Percentiles rank a stretch among this genome's conserved stretches.
Conservation (phyloP, 2,329 filamentous ascomycete genomes). For the Aspergillus pseudoterreus region DNA sequence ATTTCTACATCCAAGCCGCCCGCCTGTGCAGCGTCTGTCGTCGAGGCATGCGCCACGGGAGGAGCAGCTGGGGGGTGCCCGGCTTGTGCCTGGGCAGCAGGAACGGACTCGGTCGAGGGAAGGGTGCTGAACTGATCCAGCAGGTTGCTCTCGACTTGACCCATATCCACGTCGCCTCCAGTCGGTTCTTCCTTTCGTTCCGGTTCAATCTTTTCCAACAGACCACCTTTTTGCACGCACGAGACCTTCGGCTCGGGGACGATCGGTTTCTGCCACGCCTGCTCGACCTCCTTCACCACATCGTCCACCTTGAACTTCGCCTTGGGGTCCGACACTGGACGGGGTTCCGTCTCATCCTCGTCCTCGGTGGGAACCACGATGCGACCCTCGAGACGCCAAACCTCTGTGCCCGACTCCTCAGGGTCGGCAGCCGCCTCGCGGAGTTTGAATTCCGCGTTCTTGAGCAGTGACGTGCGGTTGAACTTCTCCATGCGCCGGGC, state of each 20-base stretch:
- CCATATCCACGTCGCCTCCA: slow-evolving; percentile 34
- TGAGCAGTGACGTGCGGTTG: slow-evolving; percentile 65
- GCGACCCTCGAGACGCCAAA: slow-evolving; percentile 62
- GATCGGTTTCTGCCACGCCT: slow-evolving; percentile 64
- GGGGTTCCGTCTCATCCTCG: slow-evolving; percentile 28
- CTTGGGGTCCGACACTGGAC: slow-evolving; percentile 39
- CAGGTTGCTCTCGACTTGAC: slow-evolving; percentile 26
- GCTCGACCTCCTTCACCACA: slow-evolving; percentile 71
- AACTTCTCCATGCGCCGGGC: slow-evolving; percentile 70
- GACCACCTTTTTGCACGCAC: slow-evolving; percentile 74
- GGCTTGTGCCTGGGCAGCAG: slow-evolving; percentile 47
- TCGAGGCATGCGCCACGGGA: slow-evolving; percentile 8
- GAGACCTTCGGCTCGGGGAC: slow-evolving; percentile 61
- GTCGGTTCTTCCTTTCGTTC: slow-evolving; percentile 21
- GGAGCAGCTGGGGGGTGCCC: neutral
- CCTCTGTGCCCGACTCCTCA: slow-evolving; percentile 54
- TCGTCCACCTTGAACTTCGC: slow-evolving; percentile 57
- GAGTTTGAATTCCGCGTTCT: slow-evolving; percentile 71
- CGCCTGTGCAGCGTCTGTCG: slow-evolving; percentile 14
- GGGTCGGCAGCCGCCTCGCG: slow-evolving; percentile 60
- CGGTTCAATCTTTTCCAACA: slow-evolving; percentile 53
- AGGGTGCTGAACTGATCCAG: slow-evolving; percentile 34
- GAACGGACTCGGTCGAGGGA: slow-evolving; percentile 8
- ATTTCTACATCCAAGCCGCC: slow-evolving; percentile 37
- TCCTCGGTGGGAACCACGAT: slow-evolving; percentile 31